A percentile compares a stretch with the other conserved stretches of the same genome.
These are phyloP conservation scores for Penicillium samsonianum DNA, from an alignment of 495 filamentous ascomycete genomes.

Conservation along the genomic window DNA sequence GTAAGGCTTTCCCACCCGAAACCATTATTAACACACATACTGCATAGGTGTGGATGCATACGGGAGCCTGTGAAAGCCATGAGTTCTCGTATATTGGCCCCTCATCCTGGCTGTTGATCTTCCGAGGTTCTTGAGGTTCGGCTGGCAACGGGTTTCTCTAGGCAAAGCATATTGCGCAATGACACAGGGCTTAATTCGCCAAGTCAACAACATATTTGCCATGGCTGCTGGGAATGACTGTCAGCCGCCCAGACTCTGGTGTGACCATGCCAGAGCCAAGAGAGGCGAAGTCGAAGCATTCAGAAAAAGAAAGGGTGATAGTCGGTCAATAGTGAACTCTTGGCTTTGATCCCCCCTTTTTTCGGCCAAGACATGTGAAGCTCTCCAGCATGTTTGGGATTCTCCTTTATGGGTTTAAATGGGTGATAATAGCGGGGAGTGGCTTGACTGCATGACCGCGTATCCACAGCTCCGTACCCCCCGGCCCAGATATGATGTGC, in stretches of 20 bases:
- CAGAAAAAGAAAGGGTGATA: conserved; percentile 19
- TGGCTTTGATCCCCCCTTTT: conserved; percentile 25
- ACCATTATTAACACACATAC: conserved; percentile 14
- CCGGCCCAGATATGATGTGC: conserved; percentile 29
- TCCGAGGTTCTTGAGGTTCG: conserved; percentile 40
- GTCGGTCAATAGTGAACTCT: conserved; percentile 30
- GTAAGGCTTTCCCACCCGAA: conserved; percentile 13
- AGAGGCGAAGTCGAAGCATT: conserved; percentile 29
- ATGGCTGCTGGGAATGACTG: conserved; percentile 19
- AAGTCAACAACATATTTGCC: conserved; percentile 28
- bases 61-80: conserved; percentile 25
- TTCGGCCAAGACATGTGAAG: conserved; percentile 31
- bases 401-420: conserved; percentile 16
- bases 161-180: conserved; percentile 30
- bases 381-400: conserved; percentile 24
- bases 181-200: conserved; percentile 11
- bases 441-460: conserved; percentile 28
- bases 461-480: conserved; percentile 21
- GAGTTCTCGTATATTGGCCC: conserved; percentile 24
- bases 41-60: conserved; percentile 12
- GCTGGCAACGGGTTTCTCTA: conserved; percentile 26
- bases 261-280: conserved; percentile 27
- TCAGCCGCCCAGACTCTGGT: conserved; percentile 19
- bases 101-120: conserved; percentile 43
- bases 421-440: conserved; percentile 28